Evolutionary conservation across 169 alveolate genomes (phyloP).

Genomic region (Plasmodium vinckei): DNA sequence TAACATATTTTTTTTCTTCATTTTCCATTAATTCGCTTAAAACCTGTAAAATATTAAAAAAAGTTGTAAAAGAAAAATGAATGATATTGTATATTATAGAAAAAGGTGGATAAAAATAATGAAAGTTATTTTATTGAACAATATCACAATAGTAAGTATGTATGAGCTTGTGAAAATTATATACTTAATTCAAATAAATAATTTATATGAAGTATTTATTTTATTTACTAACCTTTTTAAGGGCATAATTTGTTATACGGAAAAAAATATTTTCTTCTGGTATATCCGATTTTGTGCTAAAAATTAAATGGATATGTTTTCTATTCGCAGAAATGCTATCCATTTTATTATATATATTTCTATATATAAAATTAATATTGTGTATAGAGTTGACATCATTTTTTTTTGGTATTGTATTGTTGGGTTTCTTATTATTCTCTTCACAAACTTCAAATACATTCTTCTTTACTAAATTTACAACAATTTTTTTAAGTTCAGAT

Average conservation of each 20-base stretch:
- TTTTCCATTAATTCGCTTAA: conserved; percentile 50
- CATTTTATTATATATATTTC: conserved; percentile 44
- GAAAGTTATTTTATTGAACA: no score
- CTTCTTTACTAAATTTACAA: conserved; percentile 63
- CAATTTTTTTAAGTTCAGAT: conserved; percentile 71
- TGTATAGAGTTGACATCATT: conserved; percentile 49
- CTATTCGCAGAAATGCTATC: conserved; percentile 11
- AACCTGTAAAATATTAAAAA: conserved; percentile 14
- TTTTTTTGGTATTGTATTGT: neutral
- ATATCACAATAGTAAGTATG: no score
- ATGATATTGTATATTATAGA: no score
- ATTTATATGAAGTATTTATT: no score
- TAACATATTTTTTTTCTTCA: conserved; percentile 55
- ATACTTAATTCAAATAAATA: no score
- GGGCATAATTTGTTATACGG: conserved; percentile 33
- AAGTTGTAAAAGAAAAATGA: no score
- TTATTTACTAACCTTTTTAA: conserved; percentile 29
- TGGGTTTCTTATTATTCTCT: neutral
- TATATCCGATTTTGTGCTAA: conserved; percentile 16
- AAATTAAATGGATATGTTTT: neutral
- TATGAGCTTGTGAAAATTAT: no score
- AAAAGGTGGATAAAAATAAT: no score
- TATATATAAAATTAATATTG: conserved; percentile 49
- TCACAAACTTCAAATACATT: conserved; percentile 78
- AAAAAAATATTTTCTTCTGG: conserved; percentile 34